A percentile compares a stretch with the other conserved stretches of the same genome.
These are phyloP conservation scores for Ramalina peruviana DNA, from an alignment of 495 filamentous ascomycete species.

Conservation along the genomic window DNA sequence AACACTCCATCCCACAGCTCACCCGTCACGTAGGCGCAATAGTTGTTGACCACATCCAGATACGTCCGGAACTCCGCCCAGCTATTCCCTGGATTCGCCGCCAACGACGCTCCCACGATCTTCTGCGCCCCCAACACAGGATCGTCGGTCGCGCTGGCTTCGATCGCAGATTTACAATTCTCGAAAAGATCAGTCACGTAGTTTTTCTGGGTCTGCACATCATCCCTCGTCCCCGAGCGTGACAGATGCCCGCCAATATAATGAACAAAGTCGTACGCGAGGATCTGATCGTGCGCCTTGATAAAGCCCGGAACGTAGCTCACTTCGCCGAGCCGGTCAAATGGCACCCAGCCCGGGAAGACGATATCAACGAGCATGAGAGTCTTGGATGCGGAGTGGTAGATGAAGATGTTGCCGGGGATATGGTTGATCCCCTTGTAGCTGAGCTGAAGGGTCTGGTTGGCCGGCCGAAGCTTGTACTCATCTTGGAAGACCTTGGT, in stretches of 20 bases:
- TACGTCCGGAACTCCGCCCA: constrained; percentile 24
- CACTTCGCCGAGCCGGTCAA: constrained; percentile 20
- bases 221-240: constrained; percentile 19
- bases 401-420: constrained; percentile 30
- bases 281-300: constrained; percentile 25
- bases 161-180: constrained; percentile 21
- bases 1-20: constrained; percentile 23
- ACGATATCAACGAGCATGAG: constrained; percentile 29
- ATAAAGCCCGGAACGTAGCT: constrained; percentile 26
- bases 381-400: constrained; percentile 22
- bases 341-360: constrained; percentile 30
- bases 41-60: constrained; percentile 15
- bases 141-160: constrained; percentile 9
- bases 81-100: constrained; percentile 20
- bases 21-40: constrained; percentile 20
- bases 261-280: constrained; percentile 26
- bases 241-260: constrained; percentile 28
- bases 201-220: constrained; percentile 22
- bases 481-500: constrained; percentile 19
- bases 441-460: constrained; percentile 26
- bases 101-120: constrained; percentile 6
- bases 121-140: constrained; percentile 2
- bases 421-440: constrained; percentile 27
- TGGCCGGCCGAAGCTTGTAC: constrained; percentile 18
- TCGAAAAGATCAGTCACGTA: constrained; percentile 23